These are phyloP conservation scores for Plantago ovata DNA, from an alignment of 257 asterid species.

Conservation along the genomic window DNA sequence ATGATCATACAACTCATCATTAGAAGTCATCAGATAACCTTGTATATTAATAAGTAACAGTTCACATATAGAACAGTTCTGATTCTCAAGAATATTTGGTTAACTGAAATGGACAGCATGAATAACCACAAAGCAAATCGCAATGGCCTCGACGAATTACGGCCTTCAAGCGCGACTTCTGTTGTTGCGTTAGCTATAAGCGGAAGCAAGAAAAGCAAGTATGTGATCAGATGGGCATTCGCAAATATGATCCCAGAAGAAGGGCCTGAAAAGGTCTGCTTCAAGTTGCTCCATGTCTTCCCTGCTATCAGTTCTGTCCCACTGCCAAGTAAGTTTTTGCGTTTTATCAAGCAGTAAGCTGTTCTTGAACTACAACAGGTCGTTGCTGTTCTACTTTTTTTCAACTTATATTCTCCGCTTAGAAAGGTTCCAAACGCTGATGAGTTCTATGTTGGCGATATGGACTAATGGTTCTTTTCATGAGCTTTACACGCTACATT, in stretches of 20 bases:
- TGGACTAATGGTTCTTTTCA: background rate
- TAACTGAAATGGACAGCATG: too few species aligned
- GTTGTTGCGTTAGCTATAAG: slow-evolving; percentile 17
- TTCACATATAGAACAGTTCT: too few species aligned
- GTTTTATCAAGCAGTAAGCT: background rate
- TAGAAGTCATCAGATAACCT: too few species aligned
- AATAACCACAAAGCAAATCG: background rate
- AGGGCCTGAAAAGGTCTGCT: slow-evolving; percentile 15
- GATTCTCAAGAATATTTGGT: too few species aligned
- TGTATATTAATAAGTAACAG: too few species aligned
- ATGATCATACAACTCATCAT: too few species aligned
- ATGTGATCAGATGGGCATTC: slow-evolving; percentile 16
- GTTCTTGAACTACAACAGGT: background rate
- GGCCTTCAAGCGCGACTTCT: slow-evolving; percentile 2
- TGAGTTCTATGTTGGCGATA: background rate
- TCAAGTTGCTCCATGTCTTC: slow-evolving; percentile 21
- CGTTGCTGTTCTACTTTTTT: background rate
- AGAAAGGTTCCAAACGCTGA: too few species aligned
- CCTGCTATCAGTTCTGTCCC: slow-evolving; percentile 11
- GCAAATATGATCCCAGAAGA: slow-evolving; percentile 9
- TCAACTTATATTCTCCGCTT: too few species aligned
- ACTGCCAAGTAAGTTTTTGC: slow-evolving; percentile 9
- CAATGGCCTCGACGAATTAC: slow-evolving; percentile 3
- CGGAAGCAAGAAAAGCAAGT: slow-evolving; percentile 17
- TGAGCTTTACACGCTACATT: too few species aligned